Evolutionary conservation across 139 green algal genomes (phyloP).

Genomic region (Yamagishiella unicocca): DNA sequence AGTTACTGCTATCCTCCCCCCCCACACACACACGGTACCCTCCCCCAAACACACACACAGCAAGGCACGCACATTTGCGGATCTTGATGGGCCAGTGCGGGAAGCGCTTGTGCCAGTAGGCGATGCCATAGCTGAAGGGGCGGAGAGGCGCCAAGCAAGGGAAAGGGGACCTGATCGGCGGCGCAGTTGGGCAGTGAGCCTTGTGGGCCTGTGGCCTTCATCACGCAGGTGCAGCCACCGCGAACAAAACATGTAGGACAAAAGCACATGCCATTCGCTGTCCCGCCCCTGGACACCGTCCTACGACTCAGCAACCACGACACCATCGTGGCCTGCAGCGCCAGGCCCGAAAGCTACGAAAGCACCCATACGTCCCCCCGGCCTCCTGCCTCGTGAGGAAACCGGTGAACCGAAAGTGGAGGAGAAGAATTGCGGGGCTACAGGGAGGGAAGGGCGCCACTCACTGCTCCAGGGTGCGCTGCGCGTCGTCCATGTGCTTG

Average conservation of each 20-base stretch:
- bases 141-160: background rate
- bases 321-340: background rate
- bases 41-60: no score
- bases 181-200: no score
- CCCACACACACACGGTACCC: no score
- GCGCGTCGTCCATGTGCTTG: slow-evolving; percentile 86
- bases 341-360: no score
- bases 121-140: slow-evolving; percentile 81
- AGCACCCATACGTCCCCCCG: no score
- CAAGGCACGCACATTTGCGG: slow-evolving; percentile 34
- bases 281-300: background rate
- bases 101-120: slow-evolving; percentile 92
- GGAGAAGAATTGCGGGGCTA: no score
- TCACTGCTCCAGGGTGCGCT: slow-evolving; percentile 92
- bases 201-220: no score
- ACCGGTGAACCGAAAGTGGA: no score
- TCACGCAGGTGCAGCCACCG: no score
- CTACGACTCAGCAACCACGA: background rate
- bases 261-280: no score
- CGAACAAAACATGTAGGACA: background rate
- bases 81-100: slow-evolving; percentile 91
- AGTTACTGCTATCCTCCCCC: no score
- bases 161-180: background rate
- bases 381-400: no score
- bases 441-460: background rate